Evolutionary conservation across 2,329 filamentous ascomycete species (phyloP), one percentile per base, ranked within the genome.

Genomic region (Phialophora expanda): DNA sequence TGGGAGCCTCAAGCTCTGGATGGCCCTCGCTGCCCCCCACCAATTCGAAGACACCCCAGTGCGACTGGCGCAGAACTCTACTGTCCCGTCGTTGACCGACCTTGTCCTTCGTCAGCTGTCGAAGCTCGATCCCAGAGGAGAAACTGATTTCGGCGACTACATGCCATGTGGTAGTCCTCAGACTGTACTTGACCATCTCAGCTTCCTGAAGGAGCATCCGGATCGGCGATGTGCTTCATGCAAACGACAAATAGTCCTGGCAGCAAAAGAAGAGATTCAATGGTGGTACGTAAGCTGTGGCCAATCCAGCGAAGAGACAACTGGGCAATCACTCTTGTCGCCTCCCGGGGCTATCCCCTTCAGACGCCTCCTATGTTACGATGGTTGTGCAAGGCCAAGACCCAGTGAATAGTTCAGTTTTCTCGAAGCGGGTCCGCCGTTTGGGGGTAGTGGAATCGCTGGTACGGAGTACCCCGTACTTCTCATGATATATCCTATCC

Each of bases 201-300:
- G 72, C n/a, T 66, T 73, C 4, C 77, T 79, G 3, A 75, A 75
- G n/a, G 70, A 72, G 54, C 74, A 74, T 0, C 80, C 80, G 1
- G 78, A 77, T 4, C 74, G 76, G 56, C 61, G 64, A 28, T 83
- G 81, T 66, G 79, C 78, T 0, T 72, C 79, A 0, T 83, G 81
- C 59, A 71, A 74, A 32, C 74, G 75, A 11, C 72, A 71, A 7
- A 82, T 79, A 54, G 76, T 82, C 5, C 73, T 80, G 57, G 75
- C 79, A 17, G 77, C 79, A 9, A 74, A 76, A 0, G 75, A 79
- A 67, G 82, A 80, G 79, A 72, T 80, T 22, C 80, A 82, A 66
- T 75, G 72, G 72, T 75, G 73, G 59, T 12, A 6, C 9, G 38
- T 61, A 4, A 28, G 48, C 22, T 12, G 22, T 51, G 24, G 4